A percentile compares a stretch with the other conserved stretches of the same genome.
phyloP scores from a whole-genome alignment of 176 grass and related monocot genomes.

The Oryza rufipogon region DNA sequence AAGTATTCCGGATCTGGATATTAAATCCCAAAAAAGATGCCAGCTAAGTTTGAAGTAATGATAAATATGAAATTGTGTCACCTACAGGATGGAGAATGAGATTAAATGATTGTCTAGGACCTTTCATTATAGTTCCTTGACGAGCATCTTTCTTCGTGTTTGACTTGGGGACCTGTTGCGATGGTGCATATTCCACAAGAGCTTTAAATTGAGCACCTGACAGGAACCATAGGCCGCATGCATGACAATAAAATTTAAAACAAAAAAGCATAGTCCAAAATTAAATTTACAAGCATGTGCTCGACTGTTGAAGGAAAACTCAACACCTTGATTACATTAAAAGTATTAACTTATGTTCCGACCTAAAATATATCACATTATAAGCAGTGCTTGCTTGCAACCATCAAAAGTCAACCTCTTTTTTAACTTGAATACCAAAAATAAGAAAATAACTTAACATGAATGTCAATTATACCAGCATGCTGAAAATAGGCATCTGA shows the following conservation, averaged over 20 bases:
- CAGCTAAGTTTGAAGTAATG: constrained; percentile 33
- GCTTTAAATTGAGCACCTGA: constrained; percentile 97
- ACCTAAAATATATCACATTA: background rate
- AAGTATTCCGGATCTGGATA: constrained; percentile 85
- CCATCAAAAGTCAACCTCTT: background rate
- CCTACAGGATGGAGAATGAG: background rate
- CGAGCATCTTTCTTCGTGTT: constrained; percentile 85
- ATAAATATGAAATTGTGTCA: constrained; percentile 23
- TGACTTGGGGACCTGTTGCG: constrained; percentile 74
- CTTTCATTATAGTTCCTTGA: constrained; percentile 89
- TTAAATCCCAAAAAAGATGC: constrained; percentile 29
- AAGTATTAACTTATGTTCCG: background rate
- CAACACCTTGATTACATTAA: background rate
- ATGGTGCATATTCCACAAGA: constrained; percentile 90
- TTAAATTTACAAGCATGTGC: background rate
- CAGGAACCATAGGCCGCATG: constrained; percentile 28
- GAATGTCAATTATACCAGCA: background rate
- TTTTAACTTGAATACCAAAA: background rate
- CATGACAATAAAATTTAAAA: constrained; percentile 35
- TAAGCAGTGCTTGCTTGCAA: constrained; percentile 9
- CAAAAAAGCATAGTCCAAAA: background rate
- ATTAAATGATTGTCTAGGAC: constrained; percentile 38
- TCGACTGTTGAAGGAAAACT: background rate
- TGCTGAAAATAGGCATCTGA: background rate
- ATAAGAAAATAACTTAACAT: background rate